These are phyloP conservation scores for Aspergillus panamensis DNA, from an alignment of 495 filamentous ascomycete genomes.

Conservation along the genomic window DNA sequence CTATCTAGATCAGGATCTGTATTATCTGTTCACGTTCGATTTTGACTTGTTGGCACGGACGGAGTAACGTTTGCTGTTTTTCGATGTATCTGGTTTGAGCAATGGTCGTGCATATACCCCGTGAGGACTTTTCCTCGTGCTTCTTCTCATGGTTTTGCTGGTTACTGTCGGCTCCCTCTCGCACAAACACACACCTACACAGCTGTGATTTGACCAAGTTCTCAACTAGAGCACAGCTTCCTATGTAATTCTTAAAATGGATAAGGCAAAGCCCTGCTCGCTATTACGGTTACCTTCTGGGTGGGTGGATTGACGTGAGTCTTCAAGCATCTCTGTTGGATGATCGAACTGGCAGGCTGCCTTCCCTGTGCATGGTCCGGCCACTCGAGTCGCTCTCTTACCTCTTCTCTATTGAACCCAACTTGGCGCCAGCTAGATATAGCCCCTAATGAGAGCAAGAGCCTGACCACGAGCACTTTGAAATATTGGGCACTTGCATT, in stretches of 20 bases:
- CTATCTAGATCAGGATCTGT: background rate
- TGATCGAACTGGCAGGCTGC: conserved; percentile 2
- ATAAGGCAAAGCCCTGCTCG: too few relatives aligned
- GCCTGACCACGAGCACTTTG: background rate
- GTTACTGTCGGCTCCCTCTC: background rate
- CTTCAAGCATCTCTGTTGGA: background rate
- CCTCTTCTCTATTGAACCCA: background rate
- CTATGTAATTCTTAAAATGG: background rate
- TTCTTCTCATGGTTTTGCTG: background rate
- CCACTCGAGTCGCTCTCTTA: too few relatives aligned
- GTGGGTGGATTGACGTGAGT: background rate
- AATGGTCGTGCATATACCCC: background rate
- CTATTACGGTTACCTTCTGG: too few relatives aligned
- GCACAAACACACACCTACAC: background rate
- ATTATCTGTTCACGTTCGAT: background rate
- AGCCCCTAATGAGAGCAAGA: background rate
- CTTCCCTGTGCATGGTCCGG: background rate
- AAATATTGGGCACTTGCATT: conserved; percentile 1
- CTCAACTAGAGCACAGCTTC: background rate
- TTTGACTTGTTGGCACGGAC: background rate
- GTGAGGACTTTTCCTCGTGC: background rate
- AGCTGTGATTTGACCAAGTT: background rate
- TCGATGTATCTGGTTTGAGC: background rate
- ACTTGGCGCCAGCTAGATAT: background rate
- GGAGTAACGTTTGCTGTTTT: background rate